Conservation (phyloP, 2,329 filamentous ascomycete species). For the Dryadomyces quercivorus region DNA sequence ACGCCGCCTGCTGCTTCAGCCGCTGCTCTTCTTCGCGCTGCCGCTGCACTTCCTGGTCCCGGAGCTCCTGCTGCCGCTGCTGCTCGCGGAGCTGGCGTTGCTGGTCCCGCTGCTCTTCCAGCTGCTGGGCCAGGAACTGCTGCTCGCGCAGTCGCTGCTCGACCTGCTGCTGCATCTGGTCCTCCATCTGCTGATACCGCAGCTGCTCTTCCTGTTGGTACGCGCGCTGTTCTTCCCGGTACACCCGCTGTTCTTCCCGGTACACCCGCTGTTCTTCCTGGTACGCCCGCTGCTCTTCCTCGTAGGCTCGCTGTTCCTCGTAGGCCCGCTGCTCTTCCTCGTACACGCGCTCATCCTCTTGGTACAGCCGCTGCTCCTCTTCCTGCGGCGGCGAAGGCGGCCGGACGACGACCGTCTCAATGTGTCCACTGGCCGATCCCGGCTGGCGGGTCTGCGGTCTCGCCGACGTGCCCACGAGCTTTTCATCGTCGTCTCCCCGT, state of each 20-base stretch:
- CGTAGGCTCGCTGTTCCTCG: not conserved
- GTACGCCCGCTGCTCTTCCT: not conserved
- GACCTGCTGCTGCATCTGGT: not conserved
- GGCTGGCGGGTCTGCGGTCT: not conserved
- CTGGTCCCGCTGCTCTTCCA: not conserved
- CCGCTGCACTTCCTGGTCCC: not conserved
- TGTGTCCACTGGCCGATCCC: not conserved
- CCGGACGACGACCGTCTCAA: constrained; percentile 18
- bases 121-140: not conserved
- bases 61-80: not conserved
- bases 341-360: not conserved
- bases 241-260: not conserved
- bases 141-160: not conserved
- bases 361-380: not conserved
- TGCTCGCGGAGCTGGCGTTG: not conserved
- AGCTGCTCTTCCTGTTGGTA: not conserved
- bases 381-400: constrained; percentile 3
- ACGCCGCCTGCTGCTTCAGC: not conserved
- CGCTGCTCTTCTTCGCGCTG: not conserved
- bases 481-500: constrained; percentile 21
- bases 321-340: not conserved
- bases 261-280: not conserved
- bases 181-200: not conserved
- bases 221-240: not conserved
- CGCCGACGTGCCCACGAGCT: constrained; percentile 9